Percentiles rank a stretch among this genome's conserved stretches.
Conservation (phyloP, 345 rosid genomes). For the Pelargonium nanum region DNA sequence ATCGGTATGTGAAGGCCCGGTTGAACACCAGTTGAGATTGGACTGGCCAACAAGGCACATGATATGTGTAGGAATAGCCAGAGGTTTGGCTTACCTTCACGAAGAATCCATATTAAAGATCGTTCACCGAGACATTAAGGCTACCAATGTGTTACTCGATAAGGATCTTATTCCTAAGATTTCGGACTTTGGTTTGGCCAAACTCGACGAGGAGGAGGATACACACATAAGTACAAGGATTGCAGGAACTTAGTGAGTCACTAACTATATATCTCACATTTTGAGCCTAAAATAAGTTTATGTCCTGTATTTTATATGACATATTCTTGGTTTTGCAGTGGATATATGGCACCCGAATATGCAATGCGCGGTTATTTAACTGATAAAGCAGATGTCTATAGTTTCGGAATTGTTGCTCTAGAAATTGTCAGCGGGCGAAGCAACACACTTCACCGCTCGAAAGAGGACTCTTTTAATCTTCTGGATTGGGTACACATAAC, state of each 20-base stretch:
- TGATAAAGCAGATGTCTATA: conserved; percentile 24
- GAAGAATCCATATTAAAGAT: conserved; percentile 54
- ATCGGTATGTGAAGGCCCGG: conserved; percentile 18
- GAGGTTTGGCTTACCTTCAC: conserved; percentile 51
- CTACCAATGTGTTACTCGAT: conserved; percentile 54
- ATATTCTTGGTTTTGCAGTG: conserved; percentile 11
- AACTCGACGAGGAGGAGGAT: conserved; percentile 48
- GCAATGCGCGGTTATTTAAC: conserved; percentile 24
- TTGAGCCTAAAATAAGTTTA: background rate
- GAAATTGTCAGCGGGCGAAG: conserved; percentile 22
- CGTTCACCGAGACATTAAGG: conserved; percentile 61
- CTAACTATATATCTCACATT: conserved; percentile 3
- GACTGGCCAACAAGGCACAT: conserved; percentile 51
- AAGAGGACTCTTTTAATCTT: conserved; percentile 8
- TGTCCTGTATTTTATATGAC: background rate
- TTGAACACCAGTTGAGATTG: conserved; percentile 29
- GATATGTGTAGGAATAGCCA: conserved; percentile 57
- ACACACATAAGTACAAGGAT: conserved; percentile 54
- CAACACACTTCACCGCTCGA: conserved; percentile 8
- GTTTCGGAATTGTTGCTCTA: conserved; percentile 24
- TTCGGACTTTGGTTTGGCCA: conserved; percentile 64
- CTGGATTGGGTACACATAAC: conserved; percentile 31
- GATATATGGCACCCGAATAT: conserved; percentile 32
- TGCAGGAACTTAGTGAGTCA: conserved; percentile 54
- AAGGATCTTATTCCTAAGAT: conserved; percentile 37